Evolutionary conservation across 768 basidiomycete genomes (phyloP).

Genomic region (Russula sp.): DNA sequence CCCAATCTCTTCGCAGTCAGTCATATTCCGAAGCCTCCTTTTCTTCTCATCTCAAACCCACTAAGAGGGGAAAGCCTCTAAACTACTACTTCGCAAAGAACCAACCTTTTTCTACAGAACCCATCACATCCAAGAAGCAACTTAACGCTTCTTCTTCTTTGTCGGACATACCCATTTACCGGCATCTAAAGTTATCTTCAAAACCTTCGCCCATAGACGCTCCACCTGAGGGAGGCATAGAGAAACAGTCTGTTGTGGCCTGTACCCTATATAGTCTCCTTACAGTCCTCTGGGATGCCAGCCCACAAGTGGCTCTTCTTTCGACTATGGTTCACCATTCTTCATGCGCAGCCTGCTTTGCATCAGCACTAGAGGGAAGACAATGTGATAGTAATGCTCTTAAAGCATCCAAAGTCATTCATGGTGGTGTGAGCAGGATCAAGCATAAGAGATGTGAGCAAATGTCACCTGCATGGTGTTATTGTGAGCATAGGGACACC

Average conservation of each 20-base stretch:
- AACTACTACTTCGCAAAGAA: no score
- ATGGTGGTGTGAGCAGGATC: conserved; percentile 61
- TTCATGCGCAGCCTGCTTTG: conserved; percentile 76
- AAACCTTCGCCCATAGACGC: no score
- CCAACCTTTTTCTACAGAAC: no score
- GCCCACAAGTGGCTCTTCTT: conserved; percentile 76
- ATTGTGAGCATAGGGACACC: background rate
- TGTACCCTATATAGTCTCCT: conserved; percentile 85
- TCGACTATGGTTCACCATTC: conserved; percentile 93
- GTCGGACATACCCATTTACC: no score
- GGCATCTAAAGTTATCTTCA: no score
- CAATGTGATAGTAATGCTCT: conserved; percentile 76
- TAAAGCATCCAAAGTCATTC: conserved; percentile 69
- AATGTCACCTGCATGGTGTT: conserved; percentile 61
- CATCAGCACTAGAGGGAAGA: conserved; percentile 56
- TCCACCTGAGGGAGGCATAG: no score
- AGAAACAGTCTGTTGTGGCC: background rate
- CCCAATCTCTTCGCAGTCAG: no score
- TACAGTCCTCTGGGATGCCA: conserved; percentile 84
- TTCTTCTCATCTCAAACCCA: no score
- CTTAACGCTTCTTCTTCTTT: no score
- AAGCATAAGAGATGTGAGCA: conserved; percentile 85
- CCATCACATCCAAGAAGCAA: no score
- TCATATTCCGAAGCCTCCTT: no score
- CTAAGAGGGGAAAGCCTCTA: no score